Conservation (phyloP, 257 asterid genomes). For the Dorcoceras hygrometricum region DNA sequence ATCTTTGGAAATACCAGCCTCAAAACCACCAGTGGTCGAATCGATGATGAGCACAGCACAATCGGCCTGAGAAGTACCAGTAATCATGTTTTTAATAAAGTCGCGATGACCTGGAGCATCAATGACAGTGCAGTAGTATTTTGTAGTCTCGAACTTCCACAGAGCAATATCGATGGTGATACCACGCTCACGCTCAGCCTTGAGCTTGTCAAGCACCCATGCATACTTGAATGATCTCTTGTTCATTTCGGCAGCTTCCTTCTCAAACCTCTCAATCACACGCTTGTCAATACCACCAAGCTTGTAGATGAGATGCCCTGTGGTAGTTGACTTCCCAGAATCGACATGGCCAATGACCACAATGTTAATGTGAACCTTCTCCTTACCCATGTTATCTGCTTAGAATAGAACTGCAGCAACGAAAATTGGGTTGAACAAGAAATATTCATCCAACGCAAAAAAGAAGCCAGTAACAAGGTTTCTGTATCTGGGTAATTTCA, state of each 20-base stretch:
- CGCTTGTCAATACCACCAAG: constrained; percentile 86
- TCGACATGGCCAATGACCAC: constrained; percentile 30
- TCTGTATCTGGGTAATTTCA: too few species aligned
- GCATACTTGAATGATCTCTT: constrained; percentile 88
- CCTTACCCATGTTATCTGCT: constrained; percentile 18
- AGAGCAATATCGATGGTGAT: constrained; percentile 80
- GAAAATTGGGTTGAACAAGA: not conserved
- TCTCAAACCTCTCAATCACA: constrained; percentile 84
- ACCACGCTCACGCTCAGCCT: constrained; percentile 93
- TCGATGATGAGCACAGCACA: constrained; percentile 81
- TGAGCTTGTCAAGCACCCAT: constrained; percentile 87
- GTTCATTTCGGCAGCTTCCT: constrained; percentile 91
- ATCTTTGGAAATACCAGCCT: constrained; percentile 85
- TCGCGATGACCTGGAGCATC: constrained; percentile 94
- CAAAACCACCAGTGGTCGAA: constrained; percentile 89
- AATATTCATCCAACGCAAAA: not conserved
- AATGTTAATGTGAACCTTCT: constrained; percentile 24
- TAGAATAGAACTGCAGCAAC: not conserved
- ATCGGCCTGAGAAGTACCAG: constrained; percentile 87
- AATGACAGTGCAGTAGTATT: constrained; percentile 83
- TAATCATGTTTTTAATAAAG: constrained; percentile 83
- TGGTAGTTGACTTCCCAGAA: constrained; percentile 28
- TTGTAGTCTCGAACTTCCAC: constrained; percentile 91
- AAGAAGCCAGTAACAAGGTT: not conserved
- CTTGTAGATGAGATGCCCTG: constrained; percentile 51